phyloP scores from a whole-genome alignment of 2,329 filamentous ascomycete species.

The Aurifilum marmelostoma region DNA sequence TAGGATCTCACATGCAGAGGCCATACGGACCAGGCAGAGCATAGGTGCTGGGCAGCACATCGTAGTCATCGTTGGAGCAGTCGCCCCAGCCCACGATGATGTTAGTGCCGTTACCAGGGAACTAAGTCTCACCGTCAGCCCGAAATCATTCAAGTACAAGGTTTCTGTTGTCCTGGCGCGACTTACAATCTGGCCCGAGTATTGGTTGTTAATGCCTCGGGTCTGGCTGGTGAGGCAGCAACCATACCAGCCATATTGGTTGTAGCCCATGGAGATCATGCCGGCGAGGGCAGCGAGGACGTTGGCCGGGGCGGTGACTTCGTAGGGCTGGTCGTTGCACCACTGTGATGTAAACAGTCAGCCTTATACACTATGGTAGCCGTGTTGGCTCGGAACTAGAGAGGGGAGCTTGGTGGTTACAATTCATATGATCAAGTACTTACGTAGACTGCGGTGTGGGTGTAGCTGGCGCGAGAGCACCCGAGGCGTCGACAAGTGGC shows the following conservation, averaged over 20 bases:
- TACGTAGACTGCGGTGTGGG: conserved; percentile 4
- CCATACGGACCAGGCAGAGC: neutral
- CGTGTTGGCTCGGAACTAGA: no score
- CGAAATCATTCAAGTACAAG: neutral
- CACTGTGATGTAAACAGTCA: no score
- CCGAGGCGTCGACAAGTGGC: neutral
- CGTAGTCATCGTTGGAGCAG: neutral
- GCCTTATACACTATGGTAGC: no score
- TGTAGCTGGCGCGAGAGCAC: neutral
- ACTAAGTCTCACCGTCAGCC: neutral
- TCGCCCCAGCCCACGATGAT: neutral
- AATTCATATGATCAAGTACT: neutral
- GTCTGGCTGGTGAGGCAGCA: neutral
- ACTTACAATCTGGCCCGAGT: conserved; percentile 1
- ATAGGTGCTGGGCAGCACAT: conserved; percentile 1
- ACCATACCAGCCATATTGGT: neutral
- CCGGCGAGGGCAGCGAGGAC: neutral
- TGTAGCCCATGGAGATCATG: conserved; percentile 1
- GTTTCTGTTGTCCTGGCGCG: neutral
- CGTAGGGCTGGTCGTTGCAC: conserved; percentile 4
- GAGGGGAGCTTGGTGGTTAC: no score
- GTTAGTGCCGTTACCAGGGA: conserved; percentile 3
- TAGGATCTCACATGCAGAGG: neutral
- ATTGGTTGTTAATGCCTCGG: neutral
- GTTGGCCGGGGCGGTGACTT: neutral